Base-by-base conservation (phyloP, 164 flowering plant genomes). In the Vitis amurensis region DNA sequence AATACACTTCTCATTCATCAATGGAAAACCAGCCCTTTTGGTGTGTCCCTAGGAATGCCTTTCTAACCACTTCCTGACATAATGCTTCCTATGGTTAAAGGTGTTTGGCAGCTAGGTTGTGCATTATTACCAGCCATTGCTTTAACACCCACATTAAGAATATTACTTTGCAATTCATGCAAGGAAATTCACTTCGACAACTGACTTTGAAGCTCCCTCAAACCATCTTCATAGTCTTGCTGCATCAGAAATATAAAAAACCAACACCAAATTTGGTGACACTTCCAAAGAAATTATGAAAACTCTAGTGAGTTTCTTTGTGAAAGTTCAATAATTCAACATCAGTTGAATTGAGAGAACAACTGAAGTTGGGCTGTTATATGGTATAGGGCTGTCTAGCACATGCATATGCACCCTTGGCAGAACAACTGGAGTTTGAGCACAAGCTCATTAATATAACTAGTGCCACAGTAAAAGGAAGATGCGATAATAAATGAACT, bases 41-140 rank as follows among this genome's bases (percentile, higher is more conserved):
- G 23, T 57, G 37, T 57, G 66, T 30, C 55, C 70, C 19, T 58
- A 44, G 13, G 73, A 63, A 27, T 52, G 53, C 59, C 64, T 78
- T 56, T 76, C 75, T 70, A 83, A 63, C 81, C 86, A 80, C 77
- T 74, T 71, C 60, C 58, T 51, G 10, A 83, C 83, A 72, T 80
- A 74, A 63, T 69, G 73, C 64, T 71, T 71, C 68, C 71, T 74
- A 31, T 59, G 62, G 63, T 49, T 27, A 67, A 13, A 31, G 11
- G 68, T 27, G 59, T 50, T 64, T 48, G 50, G 56, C 63, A 68
- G 29, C 62, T 29, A 49, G 72, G 58, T 57, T 50, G 63, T 70
- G 64, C 74, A 68, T 55, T 71, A 23, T 52, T 37, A 51, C 63
- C 56, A 17, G 52, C 66, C 27, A 17, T 55, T 67, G 53, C 50